Evolutionary conservation across 169 alveolate genomes (phyloP), one percentile per base, ranked within the genome.

Genomic region (Eimeria praecox): DNA sequence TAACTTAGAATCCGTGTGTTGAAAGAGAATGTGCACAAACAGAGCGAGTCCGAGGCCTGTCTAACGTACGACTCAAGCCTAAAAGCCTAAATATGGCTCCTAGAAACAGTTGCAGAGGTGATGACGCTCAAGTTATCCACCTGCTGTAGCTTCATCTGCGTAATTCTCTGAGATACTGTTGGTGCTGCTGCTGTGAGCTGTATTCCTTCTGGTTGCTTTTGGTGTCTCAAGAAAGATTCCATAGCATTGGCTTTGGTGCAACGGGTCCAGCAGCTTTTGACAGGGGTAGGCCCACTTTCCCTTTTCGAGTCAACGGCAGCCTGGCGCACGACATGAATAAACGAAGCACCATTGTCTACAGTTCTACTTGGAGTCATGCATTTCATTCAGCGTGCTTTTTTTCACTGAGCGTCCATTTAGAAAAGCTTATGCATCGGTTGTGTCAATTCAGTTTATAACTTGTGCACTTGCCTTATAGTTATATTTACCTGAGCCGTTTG

Each of bases 221-320:
- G 88, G 16, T 78, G 88, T 66, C 88, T 83, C 71, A 83, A 49
- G 44, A 83, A 54, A 22, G 91, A 35, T 49, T 75, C 91, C 91
- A 83, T 83, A 27, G 91, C 91, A 49, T 56, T 83, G 49, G 8
- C 20, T 22, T 38, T 54, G 44, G 44, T 54, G 91, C 91, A 83
- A 33, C 75, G 38, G 33, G 77, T 83, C 91, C 91, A 83, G 73
- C n/a, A 33, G 54, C 42, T 59, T 83, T 83, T 83, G 56, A 83
- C 91, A 30, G 91, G 54, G n/a, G 10, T 59, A 83, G 91, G 75
- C 24, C 75, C 91, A 38, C 27, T 56, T n/a, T 33, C 73, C 30
- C 75, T 83, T 59, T 54, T 83, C 35, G 73, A 83, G 54, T 83
- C 77, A 83, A 52, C 16, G 75, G 75, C 4, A 49, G 91, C 91